Evolutionary conservation across 164 flowering plant genomes (phyloP).

Genomic region (Berberis vulgaris): DNA sequence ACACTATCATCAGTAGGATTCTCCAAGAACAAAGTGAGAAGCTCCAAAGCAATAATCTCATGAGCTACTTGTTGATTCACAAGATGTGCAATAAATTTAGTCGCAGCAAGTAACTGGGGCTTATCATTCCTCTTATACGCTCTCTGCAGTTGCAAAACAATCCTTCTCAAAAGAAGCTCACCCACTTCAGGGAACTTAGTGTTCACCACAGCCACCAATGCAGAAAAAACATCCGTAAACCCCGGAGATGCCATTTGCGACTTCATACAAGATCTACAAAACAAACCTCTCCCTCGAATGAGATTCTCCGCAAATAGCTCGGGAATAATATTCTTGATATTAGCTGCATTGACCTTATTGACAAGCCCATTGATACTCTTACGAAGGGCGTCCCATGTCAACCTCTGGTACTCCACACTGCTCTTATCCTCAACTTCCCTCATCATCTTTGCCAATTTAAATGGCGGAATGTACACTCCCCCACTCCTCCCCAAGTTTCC

Average conservation of each 20-base stretch:
- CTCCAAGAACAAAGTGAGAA: constrained; percentile 70
- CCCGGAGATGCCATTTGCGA: constrained; percentile 97
- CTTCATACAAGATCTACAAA: constrained; percentile 93
- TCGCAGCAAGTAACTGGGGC: constrained; percentile 87
- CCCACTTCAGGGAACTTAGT: constrained; percentile 94
- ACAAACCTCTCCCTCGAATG: constrained; percentile 84
- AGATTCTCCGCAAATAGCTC: constrained; percentile 86
- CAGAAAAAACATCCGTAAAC: constrained; percentile 90
- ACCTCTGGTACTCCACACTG: constrained; percentile 72
- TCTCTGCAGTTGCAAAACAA: constrained; percentile 83
- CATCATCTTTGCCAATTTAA: constrained; percentile 86
- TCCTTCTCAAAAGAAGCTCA: constrained; percentile 71
- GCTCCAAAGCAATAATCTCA: constrained; percentile 84
- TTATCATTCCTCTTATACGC: constrained; percentile 96
- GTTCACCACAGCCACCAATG: constrained; percentile 85
- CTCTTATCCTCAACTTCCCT: constrained; percentile 74
- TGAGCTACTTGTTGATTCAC: constrained; percentile 96
- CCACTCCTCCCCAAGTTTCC: constrained; percentile 31
- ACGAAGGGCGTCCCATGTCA: constrained; percentile 96
- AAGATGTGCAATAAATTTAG: constrained; percentile 86
- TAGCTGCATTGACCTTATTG: constrained; percentile 87
- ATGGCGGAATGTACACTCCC: constrained; percentile 93
- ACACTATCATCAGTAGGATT: constrained; percentile 95
- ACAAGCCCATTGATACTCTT: constrained; percentile 95
- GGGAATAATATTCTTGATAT: constrained; percentile 79